Base-by-base conservation (phyloP, 2,329 filamentous ascomycete species). In the Cladophialophora chaetospira region DNA sequence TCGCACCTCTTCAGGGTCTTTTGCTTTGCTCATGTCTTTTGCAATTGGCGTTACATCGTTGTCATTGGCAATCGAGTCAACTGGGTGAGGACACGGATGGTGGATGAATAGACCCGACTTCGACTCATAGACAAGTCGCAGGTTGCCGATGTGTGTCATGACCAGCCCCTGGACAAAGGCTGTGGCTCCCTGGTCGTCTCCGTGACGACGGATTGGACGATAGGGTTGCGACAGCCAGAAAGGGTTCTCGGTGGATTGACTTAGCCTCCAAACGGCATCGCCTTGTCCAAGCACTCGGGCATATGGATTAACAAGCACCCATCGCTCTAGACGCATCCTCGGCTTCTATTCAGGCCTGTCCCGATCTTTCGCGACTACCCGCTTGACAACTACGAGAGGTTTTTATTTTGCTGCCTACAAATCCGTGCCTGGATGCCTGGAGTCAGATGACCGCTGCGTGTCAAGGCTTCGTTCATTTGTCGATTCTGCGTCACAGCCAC, bases 41-140 rank as follows among this genome's bases (percentile, higher is more conserved):
- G 53, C 13, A 28, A 13, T 33, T 53, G 48, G 54, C 54, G 47
- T 57, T 52, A 55, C 53, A 55, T 49, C 26, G 48, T 42, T 53
- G 42, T 33, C 23, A 29, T 40, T 29, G 54, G 40, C 46, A 52
- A 42, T 17, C 49, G 29, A 26, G 35, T 52, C 11, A 50, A 50
- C 25, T 11, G 47, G 25, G 21, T 9, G 23, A 36, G 42, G 23
- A 31, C n/a, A 19, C 26, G 42, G 40, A 36, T 28, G 36, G 36
- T 42, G 17, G 23, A 42, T 52, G 36, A 38, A 23, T 52, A 35
- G 31, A 44, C 44, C 23, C 36, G 19, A 52, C 25, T 10, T 52
- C 49, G 49, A 52, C 49, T 44, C 49, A 52, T 52, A 52, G 35
- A 4, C 47, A 25, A 36, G 31, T 40, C 23, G 19, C 31, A 13